These are phyloP conservation scores for Cichorium intybus DNA, from an alignment of 140 eudicot genomes.

Conservation along the genomic window DNA sequence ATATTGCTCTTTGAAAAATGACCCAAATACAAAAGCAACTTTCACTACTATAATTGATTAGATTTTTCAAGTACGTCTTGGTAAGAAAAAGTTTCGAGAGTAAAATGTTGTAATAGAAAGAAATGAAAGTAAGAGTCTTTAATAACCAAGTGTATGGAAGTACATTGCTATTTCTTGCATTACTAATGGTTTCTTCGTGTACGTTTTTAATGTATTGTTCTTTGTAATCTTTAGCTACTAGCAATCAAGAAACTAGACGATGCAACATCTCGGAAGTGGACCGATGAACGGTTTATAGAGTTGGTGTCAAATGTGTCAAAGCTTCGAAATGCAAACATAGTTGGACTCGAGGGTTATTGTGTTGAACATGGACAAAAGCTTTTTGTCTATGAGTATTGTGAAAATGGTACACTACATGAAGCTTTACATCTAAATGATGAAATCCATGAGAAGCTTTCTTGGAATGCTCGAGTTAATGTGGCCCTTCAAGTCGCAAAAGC, in stretches of 20 bases:
- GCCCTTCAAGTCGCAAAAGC: conserved; percentile 94
- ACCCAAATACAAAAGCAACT: too few relatives aligned
- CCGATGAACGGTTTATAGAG: conserved; percentile 62
- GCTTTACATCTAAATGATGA: conserved; percentile 76
- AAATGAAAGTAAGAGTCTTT: too few relatives aligned
- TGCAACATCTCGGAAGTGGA: conserved; percentile 50
- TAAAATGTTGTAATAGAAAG: too few relatives aligned
- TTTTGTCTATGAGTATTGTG: conserved; percentile 71
- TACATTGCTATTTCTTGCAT: neutral
- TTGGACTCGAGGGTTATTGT: conserved; percentile 84
- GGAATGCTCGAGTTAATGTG: conserved; percentile 73
- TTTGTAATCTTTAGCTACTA: conserved; percentile 36
- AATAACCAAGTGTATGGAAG: too few relatives aligned
- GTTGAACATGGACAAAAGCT: conserved; percentile 73
- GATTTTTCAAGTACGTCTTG: too few relatives aligned
- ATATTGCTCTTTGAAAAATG: too few relatives aligned
- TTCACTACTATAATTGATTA: too few relatives aligned
- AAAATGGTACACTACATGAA: conserved; percentile 80
- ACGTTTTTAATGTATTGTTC: neutral
- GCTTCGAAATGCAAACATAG: conserved; percentile 67
- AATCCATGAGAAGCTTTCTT: conserved; percentile 66
- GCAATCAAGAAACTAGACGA: conserved; percentile 91
- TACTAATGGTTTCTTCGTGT: neutral
- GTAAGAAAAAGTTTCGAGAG: too few relatives aligned
- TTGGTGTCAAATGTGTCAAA: conserved; percentile 56